phyloP scores from a whole-genome alignment of 2,329 filamentous ascomycete species.

The Colletotrichum destructivum region DNA sequence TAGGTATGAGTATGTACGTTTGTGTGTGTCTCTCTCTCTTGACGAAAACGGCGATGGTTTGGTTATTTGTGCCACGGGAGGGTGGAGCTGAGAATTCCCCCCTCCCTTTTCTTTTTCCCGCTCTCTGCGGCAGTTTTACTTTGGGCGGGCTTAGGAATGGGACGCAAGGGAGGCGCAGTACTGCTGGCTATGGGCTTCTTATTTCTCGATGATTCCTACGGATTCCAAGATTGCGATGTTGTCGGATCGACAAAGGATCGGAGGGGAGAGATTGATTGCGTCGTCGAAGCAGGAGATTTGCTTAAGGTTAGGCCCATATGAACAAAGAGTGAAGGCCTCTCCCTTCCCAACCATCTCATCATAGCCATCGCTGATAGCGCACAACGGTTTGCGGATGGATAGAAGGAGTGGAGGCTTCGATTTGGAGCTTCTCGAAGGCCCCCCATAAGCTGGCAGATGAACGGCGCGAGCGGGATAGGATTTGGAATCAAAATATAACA shows the following conservation, averaged over 20 bases:
- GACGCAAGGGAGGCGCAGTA: neutral
- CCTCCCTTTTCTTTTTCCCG: constrained; percentile 6
- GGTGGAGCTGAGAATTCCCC: neutral
- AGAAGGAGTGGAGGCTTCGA: neutral
- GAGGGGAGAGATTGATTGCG: no score
- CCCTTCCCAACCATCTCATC: neutral
- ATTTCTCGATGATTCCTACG: neutral
- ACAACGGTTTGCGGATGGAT: constrained; percentile 1
- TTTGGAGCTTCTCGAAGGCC: constrained; percentile 13
- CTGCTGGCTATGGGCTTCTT: neutral
- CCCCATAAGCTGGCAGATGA: neutral
- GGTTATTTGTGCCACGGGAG: neutral
- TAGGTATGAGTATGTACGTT: no score
- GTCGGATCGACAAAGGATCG: constrained; percentile 4
- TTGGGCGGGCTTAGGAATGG: neutral
- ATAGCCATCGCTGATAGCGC: no score
- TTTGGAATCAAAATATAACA: constrained; percentile 11
- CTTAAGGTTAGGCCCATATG: neutral
- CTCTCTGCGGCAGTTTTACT: neutral
- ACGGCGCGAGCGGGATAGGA: neutral
- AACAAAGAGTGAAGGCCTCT: constrained; percentile 12
- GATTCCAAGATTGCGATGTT: neutral
- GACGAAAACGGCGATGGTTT: constrained; percentile 21
- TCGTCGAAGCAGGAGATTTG: constrained; percentile 20
- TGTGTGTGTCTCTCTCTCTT: neutral